Evolutionary conservation across 2,329 filamentous ascomycete genomes (phyloP).

Genomic region (Onygenales sp.): DNA sequence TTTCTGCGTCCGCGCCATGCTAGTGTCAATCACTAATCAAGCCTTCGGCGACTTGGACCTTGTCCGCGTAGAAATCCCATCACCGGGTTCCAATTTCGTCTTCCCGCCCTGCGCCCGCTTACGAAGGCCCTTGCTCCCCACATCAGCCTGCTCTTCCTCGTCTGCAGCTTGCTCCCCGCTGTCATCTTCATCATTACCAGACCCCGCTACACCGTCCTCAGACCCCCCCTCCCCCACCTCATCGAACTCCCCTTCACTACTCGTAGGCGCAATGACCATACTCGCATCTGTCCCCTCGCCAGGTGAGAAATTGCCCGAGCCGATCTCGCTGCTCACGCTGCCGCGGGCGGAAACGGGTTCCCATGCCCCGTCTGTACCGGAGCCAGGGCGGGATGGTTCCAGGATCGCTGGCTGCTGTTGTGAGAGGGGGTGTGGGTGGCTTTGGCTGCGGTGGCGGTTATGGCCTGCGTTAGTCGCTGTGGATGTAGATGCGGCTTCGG

Average conservation of each 20-base stretch:
- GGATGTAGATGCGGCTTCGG: not conserved
- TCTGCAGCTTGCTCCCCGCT: not conserved
- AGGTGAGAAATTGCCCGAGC: constrained; percentile 13
- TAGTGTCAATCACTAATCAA: too few species aligned
- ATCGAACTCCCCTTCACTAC: constrained; percentile 19
- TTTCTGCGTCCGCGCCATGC: too few species aligned
- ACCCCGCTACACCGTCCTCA: not conserved
- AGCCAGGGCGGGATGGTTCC: not conserved
- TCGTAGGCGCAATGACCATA: constrained; percentile 17
- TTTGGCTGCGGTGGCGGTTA: not conserved
- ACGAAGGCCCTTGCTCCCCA: not conserved
- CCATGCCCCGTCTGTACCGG: constrained; percentile 10
- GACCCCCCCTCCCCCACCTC: constrained; percentile 16
- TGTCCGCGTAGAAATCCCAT: not conserved
- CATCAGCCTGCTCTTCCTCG: not conserved
- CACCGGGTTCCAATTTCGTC: not conserved
- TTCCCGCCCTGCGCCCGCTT: not conserved
- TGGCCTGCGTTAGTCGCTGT: not conserved
- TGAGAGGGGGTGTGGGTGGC: not conserved
- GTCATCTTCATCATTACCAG: not conserved
- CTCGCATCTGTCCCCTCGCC: constrained; percentile 18
- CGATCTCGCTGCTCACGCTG: constrained; percentile 6
- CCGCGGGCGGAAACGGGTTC: constrained; percentile 13
- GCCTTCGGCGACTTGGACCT: not conserved
- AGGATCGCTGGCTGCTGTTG: not conserved